Conservation (phyloP, 495 filamentous ascomycete species). For the Aspergillus mulundensis region DNA sequence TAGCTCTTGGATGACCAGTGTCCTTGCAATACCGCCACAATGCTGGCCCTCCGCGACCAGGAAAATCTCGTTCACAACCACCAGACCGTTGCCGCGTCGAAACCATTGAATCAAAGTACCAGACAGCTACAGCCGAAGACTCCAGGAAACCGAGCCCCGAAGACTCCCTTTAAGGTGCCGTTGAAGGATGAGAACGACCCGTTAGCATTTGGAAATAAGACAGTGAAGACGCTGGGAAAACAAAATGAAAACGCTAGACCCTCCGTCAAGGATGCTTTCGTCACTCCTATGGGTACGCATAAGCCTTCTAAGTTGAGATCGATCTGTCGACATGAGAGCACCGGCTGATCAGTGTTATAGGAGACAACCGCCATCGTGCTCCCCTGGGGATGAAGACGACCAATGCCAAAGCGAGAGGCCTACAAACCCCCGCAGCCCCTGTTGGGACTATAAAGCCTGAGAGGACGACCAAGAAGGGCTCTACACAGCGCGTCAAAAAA, state of each 20-base stretch:
- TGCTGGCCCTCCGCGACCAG: conserved; percentile 83
- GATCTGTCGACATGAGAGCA: neutral
- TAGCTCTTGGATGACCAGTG: conserved; percentile 23
- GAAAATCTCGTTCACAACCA: conserved; percentile 80
- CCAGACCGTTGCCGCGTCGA: conserved; percentile 71
- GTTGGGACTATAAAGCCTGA: conserved; percentile 41
- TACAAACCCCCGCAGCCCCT: conserved; percentile 58
- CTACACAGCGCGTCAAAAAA: conserved; percentile 50
- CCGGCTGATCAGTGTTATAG: conserved; percentile 23
- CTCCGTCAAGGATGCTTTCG: conserved; percentile 60
- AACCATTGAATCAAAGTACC: conserved; percentile 67
- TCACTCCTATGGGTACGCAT: conserved; percentile 75
- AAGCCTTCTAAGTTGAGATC: neutral
- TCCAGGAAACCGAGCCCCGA: conserved; percentile 68
- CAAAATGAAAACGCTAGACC: conserved; percentile 62
- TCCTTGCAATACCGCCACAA: conserved; percentile 37
- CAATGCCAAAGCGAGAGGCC: conserved; percentile 77
- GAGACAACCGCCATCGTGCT: conserved; percentile 69
- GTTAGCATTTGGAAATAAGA: conserved; percentile 61
- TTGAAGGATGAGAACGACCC: conserved; percentile 82
- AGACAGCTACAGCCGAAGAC: conserved; percentile 70
- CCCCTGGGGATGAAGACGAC: conserved; percentile 91
- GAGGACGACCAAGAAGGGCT: conserved; percentile 45
- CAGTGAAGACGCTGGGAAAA: conserved; percentile 57
- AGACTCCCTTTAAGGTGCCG: conserved; percentile 79